phyloP scores from a whole-genome alignment of 768 basidiomycete genomes.

The Rossbeevera mucosa region DNA sequence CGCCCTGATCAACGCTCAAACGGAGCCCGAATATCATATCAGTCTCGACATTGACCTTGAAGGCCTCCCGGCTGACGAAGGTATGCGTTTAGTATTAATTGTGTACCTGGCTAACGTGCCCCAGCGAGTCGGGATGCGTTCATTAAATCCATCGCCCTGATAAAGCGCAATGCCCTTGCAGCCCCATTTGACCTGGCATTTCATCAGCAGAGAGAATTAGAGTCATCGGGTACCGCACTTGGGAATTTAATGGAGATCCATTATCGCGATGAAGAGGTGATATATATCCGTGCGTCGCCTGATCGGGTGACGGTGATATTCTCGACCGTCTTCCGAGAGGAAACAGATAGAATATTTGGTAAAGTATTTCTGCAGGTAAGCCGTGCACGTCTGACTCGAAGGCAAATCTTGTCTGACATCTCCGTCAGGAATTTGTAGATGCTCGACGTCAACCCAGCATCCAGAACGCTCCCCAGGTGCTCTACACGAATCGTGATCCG shows the following conservation, averaged over 20 bases:
- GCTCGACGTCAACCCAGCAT: conserved; percentile 90
- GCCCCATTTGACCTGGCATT: conserved; percentile 94
- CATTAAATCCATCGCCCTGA: conserved; percentile 72
- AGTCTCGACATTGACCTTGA: conserved; percentile 86
- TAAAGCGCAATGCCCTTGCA: conserved; percentile 91
- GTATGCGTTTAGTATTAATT: conserved; percentile 40
- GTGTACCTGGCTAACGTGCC: conserved; percentile 6
- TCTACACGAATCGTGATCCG: conserved; percentile 91
- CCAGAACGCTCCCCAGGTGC: conserved; percentile 95
- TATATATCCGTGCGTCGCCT: conserved; percentile 87
- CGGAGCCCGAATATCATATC: conserved; percentile 87
- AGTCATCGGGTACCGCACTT: conserved; percentile 57
- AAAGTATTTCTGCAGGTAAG: conserved; percentile 95
- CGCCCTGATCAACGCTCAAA: conserved; percentile 53
- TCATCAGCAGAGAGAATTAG: conserved; percentile 75
- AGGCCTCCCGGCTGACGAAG: conserved; percentile 71
- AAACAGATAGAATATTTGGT: conserved; percentile 95
- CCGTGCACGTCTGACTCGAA: background rate
- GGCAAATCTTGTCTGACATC: conserved; percentile 4
- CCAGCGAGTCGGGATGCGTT: conserved; percentile 77
- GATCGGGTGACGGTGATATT: conserved; percentile 99
- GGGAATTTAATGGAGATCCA: conserved; percentile 90
- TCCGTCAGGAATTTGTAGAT: conserved; percentile 90
- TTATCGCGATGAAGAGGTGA: conserved; percentile 96
- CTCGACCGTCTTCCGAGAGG: conserved; percentile 93